Evolutionary conservation across 177 flowering plant genomes (phyloP).

Genomic region (Vitis hybrid): DNA sequence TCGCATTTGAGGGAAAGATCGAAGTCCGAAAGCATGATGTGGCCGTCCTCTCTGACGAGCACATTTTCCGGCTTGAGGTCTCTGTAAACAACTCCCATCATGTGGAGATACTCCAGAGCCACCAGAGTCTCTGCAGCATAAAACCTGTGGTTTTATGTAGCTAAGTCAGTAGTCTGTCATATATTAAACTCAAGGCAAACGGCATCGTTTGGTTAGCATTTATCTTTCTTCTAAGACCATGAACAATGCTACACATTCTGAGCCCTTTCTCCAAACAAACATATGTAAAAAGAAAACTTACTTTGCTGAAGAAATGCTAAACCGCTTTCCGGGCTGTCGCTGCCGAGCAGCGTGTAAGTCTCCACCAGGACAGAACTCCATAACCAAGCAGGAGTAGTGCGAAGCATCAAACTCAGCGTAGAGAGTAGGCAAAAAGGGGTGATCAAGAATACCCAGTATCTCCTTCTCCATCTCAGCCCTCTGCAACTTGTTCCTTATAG

Average conservation of each 20-base stretch:
- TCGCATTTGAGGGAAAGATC: constrained; percentile 87
- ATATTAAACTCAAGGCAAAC: too few species aligned
- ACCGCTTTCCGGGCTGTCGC: constrained; percentile 54
- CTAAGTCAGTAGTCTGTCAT: too few species aligned
- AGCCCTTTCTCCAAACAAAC: too few species aligned
- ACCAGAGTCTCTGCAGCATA: constrained; percentile 76
- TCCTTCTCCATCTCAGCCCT: constrained; percentile 86
- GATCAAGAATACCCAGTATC: constrained; percentile 72
- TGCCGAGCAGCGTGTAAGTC: constrained; percentile 65
- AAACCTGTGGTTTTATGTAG: constrained; percentile 45
- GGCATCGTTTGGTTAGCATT: background rate
- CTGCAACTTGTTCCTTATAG: constrained; percentile 55
- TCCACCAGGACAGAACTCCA: constrained; percentile 91
- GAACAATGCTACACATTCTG: too few species aligned
- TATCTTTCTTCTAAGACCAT: background rate
- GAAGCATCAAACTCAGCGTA: constrained; percentile 80
- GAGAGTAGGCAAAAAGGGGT: constrained; percentile 79
- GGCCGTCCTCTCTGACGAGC: constrained; percentile 80
- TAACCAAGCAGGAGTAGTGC: constrained; percentile 76
- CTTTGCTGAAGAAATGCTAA: constrained; percentile 63
- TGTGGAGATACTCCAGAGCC: constrained; percentile 88
- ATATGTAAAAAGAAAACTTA: constrained; percentile 24
- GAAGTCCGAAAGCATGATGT: constrained; percentile 89
- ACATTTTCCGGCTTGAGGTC: constrained; percentile 92
- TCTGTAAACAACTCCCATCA: constrained; percentile 89